These are phyloP conservation scores for Cercospora sp. DNA, from an alignment of 2,329 filamentous ascomycete genomes.

Conservation along the genomic window DNA sequence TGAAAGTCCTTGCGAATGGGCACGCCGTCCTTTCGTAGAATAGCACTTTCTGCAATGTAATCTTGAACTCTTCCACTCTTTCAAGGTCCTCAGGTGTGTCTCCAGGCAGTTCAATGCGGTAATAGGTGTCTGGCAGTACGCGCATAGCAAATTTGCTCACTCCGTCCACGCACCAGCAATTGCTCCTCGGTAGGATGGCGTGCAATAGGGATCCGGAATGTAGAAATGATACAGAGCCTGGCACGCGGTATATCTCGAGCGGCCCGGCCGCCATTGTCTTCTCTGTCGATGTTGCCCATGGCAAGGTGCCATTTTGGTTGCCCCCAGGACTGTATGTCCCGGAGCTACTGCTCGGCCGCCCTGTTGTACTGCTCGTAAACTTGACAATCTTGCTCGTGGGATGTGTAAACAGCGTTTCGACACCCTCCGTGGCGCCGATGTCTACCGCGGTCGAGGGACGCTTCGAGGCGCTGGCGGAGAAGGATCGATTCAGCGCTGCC, in stretches of 20 bases:
- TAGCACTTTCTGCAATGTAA: conserved; percentile 69
- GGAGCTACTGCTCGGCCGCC: conserved; percentile 33
- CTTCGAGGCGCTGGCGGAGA: conserved; percentile 42
- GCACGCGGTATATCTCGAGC: conserved; percentile 81
- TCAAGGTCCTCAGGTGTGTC: conserved; percentile 62
- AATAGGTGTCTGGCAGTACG: conserved; percentile 79
- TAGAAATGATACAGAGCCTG: conserved; percentile 82
- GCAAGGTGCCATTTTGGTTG: conserved; percentile 55
- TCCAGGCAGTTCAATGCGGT: conserved; percentile 81
- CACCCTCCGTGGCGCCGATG: conserved; percentile 44
- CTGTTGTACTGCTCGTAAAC: conserved; percentile 51
- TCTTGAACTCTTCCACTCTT: conserved; percentile 66
- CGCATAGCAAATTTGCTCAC: conserved; percentile 83
- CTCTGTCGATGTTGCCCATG: conserved; percentile 75
- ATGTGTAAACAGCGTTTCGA: conserved; percentile 75
- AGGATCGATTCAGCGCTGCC: conserved; percentile 44
- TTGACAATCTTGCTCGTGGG: conserved; percentile 70
- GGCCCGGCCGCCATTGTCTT: conserved; percentile 77
- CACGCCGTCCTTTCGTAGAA: conserved; percentile 86
- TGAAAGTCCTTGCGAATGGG: conserved; percentile 77
- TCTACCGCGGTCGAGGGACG: conserved; percentile 35
- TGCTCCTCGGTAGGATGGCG: conserved; percentile 83
- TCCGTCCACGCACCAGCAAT: conserved; percentile 91
- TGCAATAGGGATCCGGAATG: conserved; percentile 82
- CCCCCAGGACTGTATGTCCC: conserved; percentile 24